phyloP scores from a whole-genome alignment of 306 rosid genomes.

The Sicyos edulis region DNA sequence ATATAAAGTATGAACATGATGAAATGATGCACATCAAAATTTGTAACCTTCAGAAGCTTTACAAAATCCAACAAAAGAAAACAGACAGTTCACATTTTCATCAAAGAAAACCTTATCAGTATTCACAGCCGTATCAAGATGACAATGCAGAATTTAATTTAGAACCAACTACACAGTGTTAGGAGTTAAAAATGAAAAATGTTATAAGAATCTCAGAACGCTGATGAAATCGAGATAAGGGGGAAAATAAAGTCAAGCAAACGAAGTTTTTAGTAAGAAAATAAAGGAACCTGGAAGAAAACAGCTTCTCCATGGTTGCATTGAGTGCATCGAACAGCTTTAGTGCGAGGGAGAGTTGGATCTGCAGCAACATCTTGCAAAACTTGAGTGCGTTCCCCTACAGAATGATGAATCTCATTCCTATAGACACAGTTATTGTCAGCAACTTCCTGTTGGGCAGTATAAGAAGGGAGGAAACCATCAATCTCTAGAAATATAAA shows the following conservation, averaged over 20 bases:
- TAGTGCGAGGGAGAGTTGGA: conserved; percentile 96
- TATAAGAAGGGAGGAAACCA: background rate
- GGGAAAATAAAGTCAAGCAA: background rate
- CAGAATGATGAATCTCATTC: conserved; percentile 85
- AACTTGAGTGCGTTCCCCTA: conserved; percentile 86
- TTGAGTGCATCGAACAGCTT: conserved; percentile 73
- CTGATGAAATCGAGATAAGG: background rate
- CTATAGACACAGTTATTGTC: conserved; percentile 85
- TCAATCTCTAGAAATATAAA: background rate
- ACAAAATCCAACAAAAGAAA: background rate
- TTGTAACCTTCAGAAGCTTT: background rate
- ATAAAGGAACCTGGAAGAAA: conserved; percentile 68
- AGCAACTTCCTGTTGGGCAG: conserved; percentile 67
- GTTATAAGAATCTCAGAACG: no score
- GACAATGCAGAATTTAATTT: background rate
- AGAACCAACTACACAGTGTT: no score
- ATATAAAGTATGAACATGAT: background rate
- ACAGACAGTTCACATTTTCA: background rate
- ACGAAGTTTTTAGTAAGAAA: background rate
- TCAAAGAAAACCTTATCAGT: background rate
- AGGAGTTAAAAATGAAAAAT: no score
- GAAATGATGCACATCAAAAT: no score
- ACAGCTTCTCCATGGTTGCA: conserved; percentile 99
- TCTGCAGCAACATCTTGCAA: conserved; percentile 91
- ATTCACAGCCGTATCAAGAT: no score